Percentiles rank a stretch among this genome's conserved stretches.
These are phyloP conservation scores for Sugiyamaella americana DNA, from an alignment of 805 yeast species.

Conservation along the genomic window DNA sequence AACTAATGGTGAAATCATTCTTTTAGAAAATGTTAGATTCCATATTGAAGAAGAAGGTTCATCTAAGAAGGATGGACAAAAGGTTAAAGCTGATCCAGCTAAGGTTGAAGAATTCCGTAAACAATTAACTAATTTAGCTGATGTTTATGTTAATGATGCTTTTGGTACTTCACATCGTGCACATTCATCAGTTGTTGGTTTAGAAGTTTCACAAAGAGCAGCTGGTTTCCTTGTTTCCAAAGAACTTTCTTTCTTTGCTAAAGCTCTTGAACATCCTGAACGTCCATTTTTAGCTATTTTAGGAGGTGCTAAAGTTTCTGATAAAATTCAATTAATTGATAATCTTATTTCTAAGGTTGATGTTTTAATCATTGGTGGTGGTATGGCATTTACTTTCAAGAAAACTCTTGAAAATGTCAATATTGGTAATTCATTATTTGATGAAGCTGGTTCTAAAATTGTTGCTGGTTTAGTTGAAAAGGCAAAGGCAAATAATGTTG, in stretches of 20 bases:
- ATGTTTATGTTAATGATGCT: slow-evolving; percentile 94
- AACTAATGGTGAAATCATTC: slow-evolving; percentile 72
- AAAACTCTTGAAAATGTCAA: slow-evolving; percentile 79
- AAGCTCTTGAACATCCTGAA: slow-evolving; percentile 95
- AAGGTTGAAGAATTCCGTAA: slow-evolving; percentile 83
- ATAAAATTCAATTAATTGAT: slow-evolving; percentile 97
- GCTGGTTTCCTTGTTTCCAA: slow-evolving; percentile 98
- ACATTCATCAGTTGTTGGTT: slow-evolving; percentile 98
- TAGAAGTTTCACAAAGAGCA: slow-evolving; percentile 92
- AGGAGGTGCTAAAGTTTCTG: slow-evolving; percentile 99
- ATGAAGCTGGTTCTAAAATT: slow-evolving; percentile 90
- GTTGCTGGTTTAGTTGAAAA: slow-evolving; percentile 88
- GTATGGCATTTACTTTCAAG: slow-evolving; percentile 99
- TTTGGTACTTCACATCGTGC: slow-evolving; percentile 99
- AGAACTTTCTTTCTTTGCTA: slow-evolving; percentile 95
- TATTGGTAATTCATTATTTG: slow-evolving; percentile 90
- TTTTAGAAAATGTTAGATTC: slow-evolving; percentile 96
- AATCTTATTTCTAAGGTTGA: slow-evolving; percentile 89
- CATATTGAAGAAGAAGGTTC: slow-evolving; percentile 91
- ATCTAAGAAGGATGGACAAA: slow-evolving; percentile 83
- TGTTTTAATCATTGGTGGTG: slow-evolving; percentile 94
- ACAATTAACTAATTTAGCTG: slow-evolving; percentile 87
- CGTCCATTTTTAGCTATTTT: slow-evolving; percentile 98
- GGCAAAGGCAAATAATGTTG: slow-evolving; percentile 94
- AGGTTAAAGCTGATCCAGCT: slow-evolving; percentile 85